Evolutionary conservation across 2,329 filamentous ascomycete species (phyloP).

Genomic region (Furcasterigmium sp.): DNA sequence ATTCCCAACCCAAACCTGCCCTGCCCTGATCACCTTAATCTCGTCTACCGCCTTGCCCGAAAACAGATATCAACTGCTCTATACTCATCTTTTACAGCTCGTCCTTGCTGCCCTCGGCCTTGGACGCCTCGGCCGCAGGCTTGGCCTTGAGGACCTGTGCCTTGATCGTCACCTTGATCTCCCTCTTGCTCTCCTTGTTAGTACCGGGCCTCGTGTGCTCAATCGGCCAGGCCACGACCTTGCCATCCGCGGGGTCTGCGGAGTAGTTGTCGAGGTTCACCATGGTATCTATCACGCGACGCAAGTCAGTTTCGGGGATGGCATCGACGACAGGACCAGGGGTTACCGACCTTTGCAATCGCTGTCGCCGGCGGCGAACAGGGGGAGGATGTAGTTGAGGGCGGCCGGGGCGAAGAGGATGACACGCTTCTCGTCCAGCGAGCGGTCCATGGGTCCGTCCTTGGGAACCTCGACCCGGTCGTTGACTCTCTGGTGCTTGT

Average conservation of each 20-base stretch:
- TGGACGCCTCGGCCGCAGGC: slow-evolving; percentile 1
- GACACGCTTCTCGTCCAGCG: slow-evolving; percentile 18
- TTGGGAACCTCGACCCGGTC: slow-evolving; percentile 21
- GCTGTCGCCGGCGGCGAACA: slow-evolving; percentile 32
- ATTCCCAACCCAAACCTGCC: too few species aligned
- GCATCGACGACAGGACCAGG: too few species aligned
- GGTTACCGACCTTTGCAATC: slow-evolving; percentile 31
- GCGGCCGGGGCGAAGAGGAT: slow-evolving; percentile 38
- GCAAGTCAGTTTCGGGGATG: background rate
- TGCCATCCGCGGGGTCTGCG: slow-evolving; percentile 16
- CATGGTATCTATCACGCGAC: slow-evolving; percentile 7
- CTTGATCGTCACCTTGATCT: slow-evolving; percentile 23
- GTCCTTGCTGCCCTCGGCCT: slow-evolving; percentile 2
- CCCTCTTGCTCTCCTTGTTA: slow-evolving; percentile 15
- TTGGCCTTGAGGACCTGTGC: slow-evolving; percentile 19
- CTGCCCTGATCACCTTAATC: too few species aligned
- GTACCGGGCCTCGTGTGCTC: slow-evolving; percentile 19
- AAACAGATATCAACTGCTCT: too few species aligned
- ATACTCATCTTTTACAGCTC: slow-evolving; percentile 4
- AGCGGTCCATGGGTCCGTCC: slow-evolving; percentile 19
- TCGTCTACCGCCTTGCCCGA: too few species aligned
- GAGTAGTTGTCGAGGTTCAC: slow-evolving; percentile 22
- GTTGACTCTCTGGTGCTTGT: slow-evolving; percentile 30
- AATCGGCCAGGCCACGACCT: slow-evolving; percentile 23
- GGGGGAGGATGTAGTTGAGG: slow-evolving; percentile 34